These are phyloP conservation scores for Cyamopsis tetragonoloba DNA, from an alignment of 306 rosid species.

Conservation along the genomic window DNA sequence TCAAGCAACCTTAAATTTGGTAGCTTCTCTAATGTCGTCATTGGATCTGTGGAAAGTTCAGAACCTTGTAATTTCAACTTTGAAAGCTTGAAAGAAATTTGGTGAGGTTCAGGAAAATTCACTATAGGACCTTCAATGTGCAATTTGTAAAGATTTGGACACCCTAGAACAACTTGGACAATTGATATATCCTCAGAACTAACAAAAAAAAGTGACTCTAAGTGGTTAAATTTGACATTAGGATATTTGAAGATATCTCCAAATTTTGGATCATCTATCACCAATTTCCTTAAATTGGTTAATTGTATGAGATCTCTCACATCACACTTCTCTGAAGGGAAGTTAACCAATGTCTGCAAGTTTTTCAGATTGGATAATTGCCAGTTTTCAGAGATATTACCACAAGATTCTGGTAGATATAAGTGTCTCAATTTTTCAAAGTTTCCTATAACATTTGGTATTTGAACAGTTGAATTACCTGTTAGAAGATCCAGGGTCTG, in stretches of 20 bases:
- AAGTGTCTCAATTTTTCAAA: slow-evolving; percentile 42
- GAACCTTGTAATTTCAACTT: slow-evolving; percentile 30
- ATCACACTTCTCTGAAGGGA: slow-evolving; percentile 37
- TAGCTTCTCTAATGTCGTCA: slow-evolving; percentile 41
- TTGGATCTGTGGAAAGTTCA: slow-evolving; percentile 28
- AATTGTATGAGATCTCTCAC: slow-evolving; percentile 29
- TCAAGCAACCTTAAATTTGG: slow-evolving; percentile 41
- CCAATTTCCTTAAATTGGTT: slow-evolving; percentile 43
- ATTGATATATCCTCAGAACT: slow-evolving; percentile 34
- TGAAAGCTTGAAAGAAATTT: slow-evolving; percentile 30
- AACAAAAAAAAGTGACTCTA: slow-evolving; percentile 40
- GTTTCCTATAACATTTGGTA: slow-evolving; percentile 41
- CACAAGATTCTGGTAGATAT: slow-evolving; percentile 44
- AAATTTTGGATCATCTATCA: slow-evolving; percentile 35
- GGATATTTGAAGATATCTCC: slow-evolving; percentile 31
- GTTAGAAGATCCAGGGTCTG: slow-evolving; percentile 50
- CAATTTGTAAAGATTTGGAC: slow-evolving; percentile 41
- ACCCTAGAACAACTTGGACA: slow-evolving; percentile 25
- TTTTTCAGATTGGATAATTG: slow-evolving; percentile 23
- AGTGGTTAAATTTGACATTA: slow-evolving; percentile 17
- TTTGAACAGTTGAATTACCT: slow-evolving; percentile 31
- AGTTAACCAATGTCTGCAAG: slow-evolving; percentile 51
- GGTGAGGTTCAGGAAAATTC: slow-evolving; percentile 22
- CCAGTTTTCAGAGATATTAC: slow-evolving; percentile 21
- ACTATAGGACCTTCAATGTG: slow-evolving; percentile 19